Evolutionary conservation across 1,284 basidiomycete genomes (phyloP).

Genomic region (Marasmius oreades): DNA sequence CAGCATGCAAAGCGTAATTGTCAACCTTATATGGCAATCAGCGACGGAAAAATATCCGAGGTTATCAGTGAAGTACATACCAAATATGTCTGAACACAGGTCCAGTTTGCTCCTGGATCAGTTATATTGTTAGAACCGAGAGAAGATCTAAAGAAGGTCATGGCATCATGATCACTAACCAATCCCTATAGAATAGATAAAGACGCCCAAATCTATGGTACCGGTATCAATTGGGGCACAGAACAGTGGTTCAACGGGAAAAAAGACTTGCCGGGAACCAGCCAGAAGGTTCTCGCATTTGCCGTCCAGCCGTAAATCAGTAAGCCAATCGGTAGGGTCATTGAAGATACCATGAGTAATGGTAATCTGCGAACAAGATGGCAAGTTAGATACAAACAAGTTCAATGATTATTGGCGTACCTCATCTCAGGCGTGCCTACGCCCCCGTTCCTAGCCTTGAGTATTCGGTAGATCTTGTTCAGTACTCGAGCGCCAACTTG

Average conservation of each 20-base stretch:
- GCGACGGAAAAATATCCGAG: not conserved
- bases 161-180: constrained; percentile 15
- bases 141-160: not conserved
- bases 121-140: not conserved
- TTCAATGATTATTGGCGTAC: constrained; percentile 13
- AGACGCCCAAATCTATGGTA: constrained; percentile 26
- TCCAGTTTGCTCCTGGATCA: constrained; percentile 26
- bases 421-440: constrained; percentile 39
- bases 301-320: constrained; percentile 30
- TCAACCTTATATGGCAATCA: constrained; percentile 20
- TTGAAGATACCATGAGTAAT: constrained; percentile 27
- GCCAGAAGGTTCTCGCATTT: constrained; percentile 24
- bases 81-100: constrained; percentile 27
- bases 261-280: constrained; percentile 23
- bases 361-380: constrained; percentile 20
- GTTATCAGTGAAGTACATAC: constrained; percentile 11
- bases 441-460: constrained; percentile 34
- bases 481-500: constrained; percentile 37
- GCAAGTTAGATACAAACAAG: not conserved
- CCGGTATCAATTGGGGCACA: constrained; percentile 1
- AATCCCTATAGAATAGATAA: constrained; percentile 30
- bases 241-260: not conserved
- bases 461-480: constrained; percentile 36
- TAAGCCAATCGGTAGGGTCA: constrained; percentile 29
- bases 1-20: constrained; percentile 26